Conservation (phyloP, 768 basidiomycete genomes). For the Amanita subjunquillea region DNA sequence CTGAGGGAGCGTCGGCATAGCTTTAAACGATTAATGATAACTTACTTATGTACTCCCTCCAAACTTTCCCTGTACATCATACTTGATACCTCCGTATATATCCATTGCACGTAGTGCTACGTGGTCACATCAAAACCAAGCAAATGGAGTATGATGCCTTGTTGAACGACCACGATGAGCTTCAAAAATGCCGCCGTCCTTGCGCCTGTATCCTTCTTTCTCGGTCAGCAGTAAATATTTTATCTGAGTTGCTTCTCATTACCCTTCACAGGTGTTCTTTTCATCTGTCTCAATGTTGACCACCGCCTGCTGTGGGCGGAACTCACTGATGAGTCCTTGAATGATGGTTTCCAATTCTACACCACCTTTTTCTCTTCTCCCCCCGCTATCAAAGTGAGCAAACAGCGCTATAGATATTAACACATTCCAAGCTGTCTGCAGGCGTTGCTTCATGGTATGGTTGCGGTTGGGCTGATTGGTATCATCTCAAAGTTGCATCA, state of each 20-base stretch:
- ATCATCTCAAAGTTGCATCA: constrained; percentile 70
- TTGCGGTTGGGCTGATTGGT: constrained; percentile 67
- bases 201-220: constrained; percentile 80
- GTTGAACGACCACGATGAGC: constrained; percentile 44
- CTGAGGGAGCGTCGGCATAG: neutral
- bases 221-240: constrained; percentile 43
- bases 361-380: constrained; percentile 89
- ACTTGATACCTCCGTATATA: neutral
- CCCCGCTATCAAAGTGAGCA: constrained; percentile 78
- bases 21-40: neutral
- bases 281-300: constrained; percentile 84
- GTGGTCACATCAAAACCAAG: neutral
- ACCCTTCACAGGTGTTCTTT: constrained; percentile 50
- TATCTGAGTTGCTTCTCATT: neutral
- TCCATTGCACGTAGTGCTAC: neutral
- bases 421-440: constrained; percentile 16
- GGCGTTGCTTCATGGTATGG: constrained; percentile 83
- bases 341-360: constrained; percentile 85
- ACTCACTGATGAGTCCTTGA: constrained; percentile 50
- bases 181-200: constrained; percentile 88
- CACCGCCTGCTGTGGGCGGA: constrained; percentile 70
- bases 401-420: neutral
- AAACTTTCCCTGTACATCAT: neutral
- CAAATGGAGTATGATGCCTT: neutral
- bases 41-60: neutral